phyloP scores from a whole-genome alignment of 768 basidiomycete species.

The Astraeus odoratus region DNA sequence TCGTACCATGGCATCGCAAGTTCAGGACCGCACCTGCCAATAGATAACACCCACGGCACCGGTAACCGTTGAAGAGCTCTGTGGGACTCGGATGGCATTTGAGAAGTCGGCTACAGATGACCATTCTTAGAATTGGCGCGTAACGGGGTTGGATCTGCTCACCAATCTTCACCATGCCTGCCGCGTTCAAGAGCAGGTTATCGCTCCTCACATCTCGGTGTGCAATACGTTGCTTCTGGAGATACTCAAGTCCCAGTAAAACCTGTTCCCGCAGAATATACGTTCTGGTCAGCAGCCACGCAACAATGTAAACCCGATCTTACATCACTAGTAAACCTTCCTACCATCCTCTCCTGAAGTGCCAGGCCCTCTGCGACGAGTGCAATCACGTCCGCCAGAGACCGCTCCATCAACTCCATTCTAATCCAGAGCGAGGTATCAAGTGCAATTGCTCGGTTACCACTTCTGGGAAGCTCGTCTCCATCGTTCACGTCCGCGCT shows the following conservation, averaged over 20 bases:
- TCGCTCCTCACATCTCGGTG: slow-evolving; percentile 84
- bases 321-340: slow-evolving; percentile 73
- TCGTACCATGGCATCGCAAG: background rate
- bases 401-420: slow-evolving; percentile 89
- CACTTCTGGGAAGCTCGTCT: background rate
- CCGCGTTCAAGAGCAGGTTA: slow-evolving; percentile 64
- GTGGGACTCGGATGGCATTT: slow-evolving; percentile 55
- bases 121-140: slow-evolving; percentile 1
- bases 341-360: slow-evolving; percentile 63
- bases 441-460: slow-evolving; percentile 3
- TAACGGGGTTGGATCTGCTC: slow-evolving; percentile 17
- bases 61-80: slow-evolving; percentile 41
- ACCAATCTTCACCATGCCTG: slow-evolving; percentile 74
- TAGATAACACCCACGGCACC: slow-evolving; percentile 68
- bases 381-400: slow-evolving; percentile 73
- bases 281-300: background rate
- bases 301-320: slow-evolving; percentile 21
- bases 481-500: slow-evolving; percentile 24
- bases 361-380: slow-evolving; percentile 55
- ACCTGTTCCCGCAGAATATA: slow-evolving; percentile 34
- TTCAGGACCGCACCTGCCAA: slow-evolving; percentile 55
- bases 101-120: slow-evolving; percentile 66
- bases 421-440: slow-evolving; percentile 74
- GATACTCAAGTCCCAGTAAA: slow-evolving; percentile 56
- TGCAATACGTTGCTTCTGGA: slow-evolving; percentile 60